Conservation (phyloP, 768 basidiomycete species). For the Suillus clintonianus region DNA sequence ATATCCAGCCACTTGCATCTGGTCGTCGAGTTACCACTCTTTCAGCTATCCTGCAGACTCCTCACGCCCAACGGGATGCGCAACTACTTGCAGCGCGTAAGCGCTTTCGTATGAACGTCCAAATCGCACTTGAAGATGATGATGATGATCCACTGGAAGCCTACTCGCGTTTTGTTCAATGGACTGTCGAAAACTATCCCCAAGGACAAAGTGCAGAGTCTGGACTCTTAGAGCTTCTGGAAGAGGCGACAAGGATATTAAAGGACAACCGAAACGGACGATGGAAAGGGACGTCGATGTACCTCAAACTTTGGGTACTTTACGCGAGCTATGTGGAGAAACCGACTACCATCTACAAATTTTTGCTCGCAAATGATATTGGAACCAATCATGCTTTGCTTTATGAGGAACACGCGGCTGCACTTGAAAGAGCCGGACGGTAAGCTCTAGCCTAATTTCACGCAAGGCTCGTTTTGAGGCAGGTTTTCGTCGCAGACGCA, state of each 20-base stretch:
- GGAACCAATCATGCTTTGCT: conserved; percentile 78
- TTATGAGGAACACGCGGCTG: conserved; percentile 91
- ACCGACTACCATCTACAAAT: conserved; percentile 85
- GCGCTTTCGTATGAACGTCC: conserved; percentile 70
- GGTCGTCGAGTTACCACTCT: conserved; percentile 81
- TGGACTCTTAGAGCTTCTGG: conserved; percentile 88
- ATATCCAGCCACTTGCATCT: conserved; percentile 78
- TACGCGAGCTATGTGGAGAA: conserved; percentile 93
- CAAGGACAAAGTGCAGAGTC: conserved; percentile 89
- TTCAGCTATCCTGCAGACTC: conserved; percentile 72
- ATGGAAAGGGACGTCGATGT: conserved; percentile 81
- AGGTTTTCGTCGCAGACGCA: conserved; percentile 52
- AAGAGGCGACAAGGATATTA: conserved; percentile 86
- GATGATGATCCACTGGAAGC: conserved; percentile 85
- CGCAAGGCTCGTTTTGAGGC: conserved; percentile 30
- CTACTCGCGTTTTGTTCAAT: conserved; percentile 83
- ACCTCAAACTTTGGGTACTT: conserved; percentile 91
- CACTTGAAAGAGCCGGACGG: conserved; percentile 82
- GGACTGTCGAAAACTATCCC: conserved; percentile 94
- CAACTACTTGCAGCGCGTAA: conserved; percentile 67
- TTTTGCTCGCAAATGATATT: conserved; percentile 88
- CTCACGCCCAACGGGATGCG: conserved; percentile 73
- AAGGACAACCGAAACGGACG: conserved; percentile 72
- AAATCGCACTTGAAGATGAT: conserved; percentile 69
- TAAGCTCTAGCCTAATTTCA: conserved; percentile 38